Conservation (phyloP, 2,329 filamentous ascomycete genomes). For the Amauroascus verrucosus region DNA sequence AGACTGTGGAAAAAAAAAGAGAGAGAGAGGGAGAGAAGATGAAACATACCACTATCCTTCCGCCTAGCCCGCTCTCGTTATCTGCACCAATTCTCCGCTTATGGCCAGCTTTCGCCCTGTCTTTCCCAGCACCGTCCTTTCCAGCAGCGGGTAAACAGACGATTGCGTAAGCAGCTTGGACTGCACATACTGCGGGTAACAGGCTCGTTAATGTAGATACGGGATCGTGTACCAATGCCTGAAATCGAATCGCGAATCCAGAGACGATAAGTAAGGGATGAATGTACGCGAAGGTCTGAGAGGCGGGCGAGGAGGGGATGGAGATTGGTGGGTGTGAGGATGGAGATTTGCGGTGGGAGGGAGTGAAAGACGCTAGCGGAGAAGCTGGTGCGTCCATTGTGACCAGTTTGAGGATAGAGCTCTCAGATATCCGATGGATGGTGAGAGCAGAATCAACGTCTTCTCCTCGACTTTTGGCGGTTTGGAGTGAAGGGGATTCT, state of each 20-base stretch:
- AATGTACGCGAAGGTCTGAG: slow-evolving; percentile 50
- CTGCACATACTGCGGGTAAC: slow-evolving; percentile 50
- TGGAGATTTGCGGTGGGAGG: slow-evolving; percentile 11
- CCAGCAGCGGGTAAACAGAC: slow-evolving; percentile 43
- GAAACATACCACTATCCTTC: slow-evolving; percentile 21
- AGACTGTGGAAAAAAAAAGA: neutral
- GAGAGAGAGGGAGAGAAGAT: neutral
- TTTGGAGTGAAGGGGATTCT: no score
- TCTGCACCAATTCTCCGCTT: slow-evolving; percentile 9
- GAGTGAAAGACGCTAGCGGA: neutral
- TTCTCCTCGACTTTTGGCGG: no score
- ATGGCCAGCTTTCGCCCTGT: slow-evolving; percentile 8
- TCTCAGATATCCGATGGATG: no score
- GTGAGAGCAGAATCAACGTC: no score
- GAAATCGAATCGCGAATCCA: slow-evolving; percentile 55
- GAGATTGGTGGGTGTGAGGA: slow-evolving; percentile 34
- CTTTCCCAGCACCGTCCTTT: slow-evolving; percentile 13
- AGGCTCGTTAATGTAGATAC: slow-evolving; percentile 51
- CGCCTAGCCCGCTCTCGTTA: slow-evolving; percentile 14
- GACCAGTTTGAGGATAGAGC: no score
- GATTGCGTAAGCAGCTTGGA: slow-evolving; percentile 54
- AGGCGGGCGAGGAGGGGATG: slow-evolving; percentile 39
- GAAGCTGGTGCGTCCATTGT: neutral
- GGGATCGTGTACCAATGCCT: slow-evolving; percentile 58
- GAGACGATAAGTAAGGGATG: slow-evolving; percentile 59